Evolutionary conservation across 2,329 filamentous ascomycete species (phyloP).

Genomic region (Verticillium klebahnii): DNA sequence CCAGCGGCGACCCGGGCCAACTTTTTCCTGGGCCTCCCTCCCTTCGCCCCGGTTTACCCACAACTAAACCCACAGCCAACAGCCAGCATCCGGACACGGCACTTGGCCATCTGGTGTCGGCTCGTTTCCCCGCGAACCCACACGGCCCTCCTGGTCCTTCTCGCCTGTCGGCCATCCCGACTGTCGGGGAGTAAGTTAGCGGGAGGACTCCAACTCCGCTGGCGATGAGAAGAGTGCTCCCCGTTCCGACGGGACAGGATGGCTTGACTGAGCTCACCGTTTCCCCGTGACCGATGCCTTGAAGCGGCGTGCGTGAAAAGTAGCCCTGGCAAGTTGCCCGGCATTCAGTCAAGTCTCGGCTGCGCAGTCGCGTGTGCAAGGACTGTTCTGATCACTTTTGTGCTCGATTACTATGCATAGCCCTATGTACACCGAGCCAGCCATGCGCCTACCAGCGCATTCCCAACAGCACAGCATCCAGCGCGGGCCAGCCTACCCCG

Average conservation of each 20-base stretch:
- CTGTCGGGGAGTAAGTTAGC: too few species aligned
- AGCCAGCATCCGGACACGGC: background rate
- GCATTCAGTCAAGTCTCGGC: too few species aligned
- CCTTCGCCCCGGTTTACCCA: background rate
- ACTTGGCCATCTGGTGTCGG: background rate
- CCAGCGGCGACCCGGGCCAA: background rate
- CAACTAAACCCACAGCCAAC: too few species aligned
- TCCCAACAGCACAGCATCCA: background rate
- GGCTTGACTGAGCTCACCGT: too few species aligned
- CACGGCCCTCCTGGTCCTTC: background rate
- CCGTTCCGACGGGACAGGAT: too few species aligned
- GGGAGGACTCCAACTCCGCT: too few species aligned
- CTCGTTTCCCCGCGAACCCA: background rate
- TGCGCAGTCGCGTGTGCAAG: too few species aligned
- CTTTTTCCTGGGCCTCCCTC: background rate
- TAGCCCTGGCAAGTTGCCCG: too few species aligned
- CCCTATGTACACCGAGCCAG: background rate
- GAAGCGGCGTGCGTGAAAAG: too few species aligned
- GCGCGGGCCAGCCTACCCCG: background rate
- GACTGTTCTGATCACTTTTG: background rate
- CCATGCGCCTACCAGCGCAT: background rate
- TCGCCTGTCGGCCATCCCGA: background rate
- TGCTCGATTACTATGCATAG: slow-evolving; percentile 1
- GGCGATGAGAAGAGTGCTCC: too few species aligned
- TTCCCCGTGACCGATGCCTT: too few species aligned